phyloP scores from a whole-genome alignment of 306 rosid species.

The Geum urbanum region DNA sequence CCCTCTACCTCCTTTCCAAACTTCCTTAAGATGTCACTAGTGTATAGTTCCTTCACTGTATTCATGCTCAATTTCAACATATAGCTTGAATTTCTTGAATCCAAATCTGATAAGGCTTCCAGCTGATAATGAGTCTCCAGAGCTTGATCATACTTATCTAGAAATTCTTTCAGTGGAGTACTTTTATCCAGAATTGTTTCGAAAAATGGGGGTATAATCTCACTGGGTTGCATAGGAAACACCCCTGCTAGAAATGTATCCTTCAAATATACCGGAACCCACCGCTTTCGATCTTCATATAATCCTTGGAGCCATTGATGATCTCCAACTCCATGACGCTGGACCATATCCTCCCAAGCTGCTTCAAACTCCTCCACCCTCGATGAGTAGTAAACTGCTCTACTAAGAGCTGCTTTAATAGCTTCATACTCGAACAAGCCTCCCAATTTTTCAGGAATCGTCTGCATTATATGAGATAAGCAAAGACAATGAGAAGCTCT shows the following conservation, averaged over 20 bases:
- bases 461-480: constrained; percentile 44
- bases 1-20: constrained; percentile 56
- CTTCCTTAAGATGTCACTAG: constrained; percentile 44
- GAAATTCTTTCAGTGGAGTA: constrained; percentile 49
- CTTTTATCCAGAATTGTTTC: constrained; percentile 36
- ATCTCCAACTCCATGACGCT: constrained; percentile 39
- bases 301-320: constrained; percentile 64
- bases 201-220: constrained; percentile 38
- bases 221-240: constrained; percentile 42
- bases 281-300: constrained; percentile 53
- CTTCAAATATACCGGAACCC: constrained; percentile 62
- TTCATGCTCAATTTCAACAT: constrained; percentile 42
- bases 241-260: constrained; percentile 59
- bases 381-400: constrained; percentile 51
- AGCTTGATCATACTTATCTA: constrained; percentile 49
- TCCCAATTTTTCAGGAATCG: constrained; percentile 50
- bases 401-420: constrained; percentile 35
- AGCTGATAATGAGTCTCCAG: constrained; percentile 44
- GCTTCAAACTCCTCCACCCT: constrained; percentile 58
- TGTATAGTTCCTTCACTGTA: constrained; percentile 35
- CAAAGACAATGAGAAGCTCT: constrained; percentile 63
- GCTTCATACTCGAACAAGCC: constrained; percentile 40
- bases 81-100: constrained; percentile 43
- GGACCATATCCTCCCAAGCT: constrained; percentile 65
- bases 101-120: constrained; percentile 59